phyloP scores from a whole-genome alignment of 495 filamentous ascomycete genomes.

The Pseudotulostoma volvatum region DNA sequence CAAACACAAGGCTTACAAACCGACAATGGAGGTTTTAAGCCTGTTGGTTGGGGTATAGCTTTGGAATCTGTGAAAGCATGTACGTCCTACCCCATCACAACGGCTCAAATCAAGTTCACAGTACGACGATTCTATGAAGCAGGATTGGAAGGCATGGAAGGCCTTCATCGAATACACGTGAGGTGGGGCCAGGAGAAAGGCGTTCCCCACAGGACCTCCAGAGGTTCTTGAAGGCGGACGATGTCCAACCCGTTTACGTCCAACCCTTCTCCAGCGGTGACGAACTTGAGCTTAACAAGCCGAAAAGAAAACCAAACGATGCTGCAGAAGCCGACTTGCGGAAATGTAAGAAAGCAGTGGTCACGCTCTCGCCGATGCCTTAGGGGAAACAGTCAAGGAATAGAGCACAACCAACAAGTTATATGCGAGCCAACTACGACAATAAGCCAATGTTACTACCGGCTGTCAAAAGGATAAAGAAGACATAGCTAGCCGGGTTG shows the following conservation, averaged over 20 bases:
- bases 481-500: not conserved
- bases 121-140: not conserved
- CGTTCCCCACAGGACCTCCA: not conserved
- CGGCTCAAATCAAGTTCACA: not conserved
- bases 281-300: not conserved
- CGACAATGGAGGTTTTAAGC: not conserved
- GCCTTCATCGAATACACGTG: not conserved
- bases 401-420: too few species aligned
- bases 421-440: too few species aligned
- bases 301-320: not conserved
- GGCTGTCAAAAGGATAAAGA: too few species aligned
- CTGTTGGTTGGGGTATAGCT: not conserved
- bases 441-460: too few species aligned
- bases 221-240: not conserved
- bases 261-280: not conserved
- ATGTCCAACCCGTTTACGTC: not conserved
- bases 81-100: not conserved
- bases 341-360: too few species aligned
- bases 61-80: not conserved
- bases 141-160: not conserved
- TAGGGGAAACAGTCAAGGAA: too few species aligned
- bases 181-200: not conserved
- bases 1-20: not conserved
- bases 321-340: too few species aligned
- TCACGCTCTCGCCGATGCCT: too few species aligned